Base-by-base conservation (phyloP, 2,329 filamentous ascomycete species). In the Exserohilum rostratum region DNA sequence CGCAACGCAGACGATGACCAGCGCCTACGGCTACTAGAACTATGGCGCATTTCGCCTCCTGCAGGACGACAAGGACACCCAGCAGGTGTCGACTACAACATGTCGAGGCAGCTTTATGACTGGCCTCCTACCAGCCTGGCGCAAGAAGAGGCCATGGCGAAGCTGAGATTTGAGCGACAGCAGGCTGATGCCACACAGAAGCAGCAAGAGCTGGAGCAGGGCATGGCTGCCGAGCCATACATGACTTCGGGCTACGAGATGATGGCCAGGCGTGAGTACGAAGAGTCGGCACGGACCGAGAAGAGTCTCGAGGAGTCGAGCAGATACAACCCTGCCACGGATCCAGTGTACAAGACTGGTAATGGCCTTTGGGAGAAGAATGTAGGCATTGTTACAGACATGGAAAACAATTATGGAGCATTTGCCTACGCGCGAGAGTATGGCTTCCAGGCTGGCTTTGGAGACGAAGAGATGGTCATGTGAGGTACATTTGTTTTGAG, bases 11-110 rank as follows among this genome's bases (percentile, higher is more conserved):
- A 90, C 53, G 79, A 84, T 20, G 81, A 87, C 38, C 90, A 96
- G 74, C 86, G 88, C 67, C 78, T 87, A 53, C 85, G 90, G 18
- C 82, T 96, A 13, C 81, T 96, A 34, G 89, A 96, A 72, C 85
- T 96, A 13, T 96, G 92, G 92, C 87, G 86, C 55, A 91, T 93
- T 62, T 90, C 86, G 53, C 90, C 90, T 18, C 90, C 89, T 0
- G 58, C 67, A 31, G 70, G 72, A n/a, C 64, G 70, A 12, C 71
- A 73, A 44, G 69, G 69, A 3, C 62, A 65, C 37, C 69, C 69
- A 17, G 53, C 60, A 39, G 69, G 64, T n/a, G 59, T 62, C n/a
- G 83, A 80, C 37, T 84, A 83, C 58, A 73, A 76, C 22, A 65
- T 71, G 35, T 75, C 77, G 10, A 57, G 70, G 61, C 67, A 74